phyloP scores from a whole-genome alignment of 2,329 filamentous ascomycete species.

The Westerdykella ornata region DNA sequence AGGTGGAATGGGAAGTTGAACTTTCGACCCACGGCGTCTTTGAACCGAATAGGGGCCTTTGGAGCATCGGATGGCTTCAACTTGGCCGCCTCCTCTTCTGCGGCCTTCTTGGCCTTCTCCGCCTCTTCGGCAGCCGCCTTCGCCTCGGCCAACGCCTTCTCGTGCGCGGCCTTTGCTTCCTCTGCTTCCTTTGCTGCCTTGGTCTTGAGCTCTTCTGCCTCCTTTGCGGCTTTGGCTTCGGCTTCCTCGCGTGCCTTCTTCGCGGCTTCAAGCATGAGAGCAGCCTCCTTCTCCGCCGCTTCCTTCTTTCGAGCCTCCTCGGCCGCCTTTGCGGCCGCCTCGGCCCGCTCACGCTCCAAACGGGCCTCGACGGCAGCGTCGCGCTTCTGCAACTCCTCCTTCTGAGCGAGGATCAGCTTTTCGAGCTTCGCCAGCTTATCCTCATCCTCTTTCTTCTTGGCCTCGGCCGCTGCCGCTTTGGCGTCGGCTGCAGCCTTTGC shows the following conservation, averaged over 20 bases:
- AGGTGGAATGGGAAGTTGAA: conserved; percentile 86
- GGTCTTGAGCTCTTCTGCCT: conserved; percentile 20
- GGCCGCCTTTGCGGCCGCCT: conserved; percentile 40
- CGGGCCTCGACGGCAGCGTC: conserved; percentile 21
- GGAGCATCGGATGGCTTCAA: conserved; percentile 48
- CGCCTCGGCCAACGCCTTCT: conserved; percentile 44
- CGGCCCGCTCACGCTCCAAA: conserved; percentile 38
- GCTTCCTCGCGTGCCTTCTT: conserved; percentile 29
- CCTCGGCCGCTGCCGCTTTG: conserved; percentile 19
- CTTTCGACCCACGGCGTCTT: conserved; percentile 68
- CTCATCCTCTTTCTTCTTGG: conserved; percentile 34
- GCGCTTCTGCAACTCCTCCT: conserved; percentile 31
- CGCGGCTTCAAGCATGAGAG: conserved; percentile 24
- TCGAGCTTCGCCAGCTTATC: conserved; percentile 25
- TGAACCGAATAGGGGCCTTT: conserved; percentile 68
- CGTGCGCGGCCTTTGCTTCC: conserved; percentile 42
- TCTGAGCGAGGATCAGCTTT: conserved; percentile 34
- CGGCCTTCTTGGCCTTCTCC: conserved; percentile 44
- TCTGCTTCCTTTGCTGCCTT: conserved; percentile 24
- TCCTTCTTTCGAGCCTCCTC: conserved; percentile 45
- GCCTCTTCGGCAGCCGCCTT: conserved; percentile 40
- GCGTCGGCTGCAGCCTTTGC: conserved; percentile 30
- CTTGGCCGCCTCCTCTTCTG: conserved; percentile 36
- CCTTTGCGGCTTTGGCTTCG: conserved; percentile 25
- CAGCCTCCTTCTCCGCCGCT: conserved; percentile 27